Conservation (phyloP, 768 basidiomycete genomes). For the Pulveroboletus sp. region DNA sequence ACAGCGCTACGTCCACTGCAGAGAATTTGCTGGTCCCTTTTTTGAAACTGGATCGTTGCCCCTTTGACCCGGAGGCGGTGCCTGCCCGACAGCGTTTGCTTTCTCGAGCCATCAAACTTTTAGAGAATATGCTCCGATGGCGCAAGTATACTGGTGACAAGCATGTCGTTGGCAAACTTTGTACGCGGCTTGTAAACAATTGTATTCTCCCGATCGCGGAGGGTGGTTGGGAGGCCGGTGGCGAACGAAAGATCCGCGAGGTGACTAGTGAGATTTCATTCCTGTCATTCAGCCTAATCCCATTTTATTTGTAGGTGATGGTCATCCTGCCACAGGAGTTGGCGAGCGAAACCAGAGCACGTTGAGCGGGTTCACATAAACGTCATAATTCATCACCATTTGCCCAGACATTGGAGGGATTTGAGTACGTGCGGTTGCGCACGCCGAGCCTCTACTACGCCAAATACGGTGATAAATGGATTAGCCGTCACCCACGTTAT, state of each 20-base stretch:
- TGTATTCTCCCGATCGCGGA: conserved; percentile 63
- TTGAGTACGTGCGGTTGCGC: conserved; percentile 1
- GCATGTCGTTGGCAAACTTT: conserved; percentile 51
- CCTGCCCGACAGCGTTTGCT: conserved; percentile 70
- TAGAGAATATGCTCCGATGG: conserved; percentile 73
- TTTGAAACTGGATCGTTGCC: conserved; percentile 35
- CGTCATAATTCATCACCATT: conserved; percentile 9
- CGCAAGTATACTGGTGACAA: conserved; percentile 63
- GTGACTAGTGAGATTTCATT: conserved; percentile 35
- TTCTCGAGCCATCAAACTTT: conserved; percentile 60
- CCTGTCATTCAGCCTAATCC: conserved; percentile 2
- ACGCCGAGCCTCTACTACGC: conserved; percentile 21
- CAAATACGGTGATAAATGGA: conserved; percentile 34
- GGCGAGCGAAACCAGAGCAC: conserved; percentile 17
- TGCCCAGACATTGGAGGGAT: neutral
- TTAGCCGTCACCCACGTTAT: conserved; percentile 33
- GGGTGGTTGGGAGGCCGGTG: conserved; percentile 85
- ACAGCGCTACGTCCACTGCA: conserved; percentile 49
- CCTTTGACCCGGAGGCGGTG: conserved; percentile 75
- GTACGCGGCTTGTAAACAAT: conserved; percentile 51
- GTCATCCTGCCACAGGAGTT: conserved; percentile 25
- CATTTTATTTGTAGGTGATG: conserved; percentile 17
- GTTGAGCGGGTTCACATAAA: conserved; percentile 9
- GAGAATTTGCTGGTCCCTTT: conserved; percentile 49
- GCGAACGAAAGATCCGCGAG: conserved; percentile 57